A percentile compares a stretch with the other conserved stretches of the same genome.
Conservation (phyloP, 208 protist species). For the Crithidia sp. region DNA sequence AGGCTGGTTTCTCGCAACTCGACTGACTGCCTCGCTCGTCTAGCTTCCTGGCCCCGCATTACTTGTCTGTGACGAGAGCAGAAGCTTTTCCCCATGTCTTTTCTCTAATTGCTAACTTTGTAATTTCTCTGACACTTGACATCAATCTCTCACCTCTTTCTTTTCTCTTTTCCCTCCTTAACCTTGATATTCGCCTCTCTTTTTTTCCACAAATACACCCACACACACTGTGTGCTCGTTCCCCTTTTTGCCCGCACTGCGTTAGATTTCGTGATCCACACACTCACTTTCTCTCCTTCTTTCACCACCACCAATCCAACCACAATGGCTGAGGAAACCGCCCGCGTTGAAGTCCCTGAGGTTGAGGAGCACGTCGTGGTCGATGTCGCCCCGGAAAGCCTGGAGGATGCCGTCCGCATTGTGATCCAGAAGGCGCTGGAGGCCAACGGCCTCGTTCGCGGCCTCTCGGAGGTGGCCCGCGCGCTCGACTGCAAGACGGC, state of each 20-base stretch:
- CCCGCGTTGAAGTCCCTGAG: slow-evolving; percentile 65
- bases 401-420: slow-evolving; percentile 87
- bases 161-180: no score
- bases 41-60: no score
- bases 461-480: slow-evolving; percentile 87
- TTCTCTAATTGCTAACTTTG: no score
- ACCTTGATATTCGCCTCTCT: background rate
- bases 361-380: slow-evolving; percentile 53
- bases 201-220: background rate
- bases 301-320: slow-evolving; percentile 21
- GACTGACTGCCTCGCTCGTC: no score
- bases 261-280: slow-evolving; percentile 35
- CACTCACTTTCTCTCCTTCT: slow-evolving; percentile 29
- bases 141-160: no score
- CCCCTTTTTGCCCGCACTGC: no score
- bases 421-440: slow-evolving; percentile 88
- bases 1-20: no score
- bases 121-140: no score
- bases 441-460: slow-evolving; percentile 89
- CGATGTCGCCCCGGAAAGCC: slow-evolving; percentile 73
- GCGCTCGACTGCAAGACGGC: slow-evolving; percentile 85
- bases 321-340: slow-evolving; percentile 89
- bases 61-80: no score
- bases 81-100: no score
- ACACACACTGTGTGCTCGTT: no score